A percentile compares a stretch with the other conserved stretches of the same genome.
phyloP scores from a whole-genome alignment of 2,329 filamentous ascomycete species.

The Diaporthe humulicola region DNA sequence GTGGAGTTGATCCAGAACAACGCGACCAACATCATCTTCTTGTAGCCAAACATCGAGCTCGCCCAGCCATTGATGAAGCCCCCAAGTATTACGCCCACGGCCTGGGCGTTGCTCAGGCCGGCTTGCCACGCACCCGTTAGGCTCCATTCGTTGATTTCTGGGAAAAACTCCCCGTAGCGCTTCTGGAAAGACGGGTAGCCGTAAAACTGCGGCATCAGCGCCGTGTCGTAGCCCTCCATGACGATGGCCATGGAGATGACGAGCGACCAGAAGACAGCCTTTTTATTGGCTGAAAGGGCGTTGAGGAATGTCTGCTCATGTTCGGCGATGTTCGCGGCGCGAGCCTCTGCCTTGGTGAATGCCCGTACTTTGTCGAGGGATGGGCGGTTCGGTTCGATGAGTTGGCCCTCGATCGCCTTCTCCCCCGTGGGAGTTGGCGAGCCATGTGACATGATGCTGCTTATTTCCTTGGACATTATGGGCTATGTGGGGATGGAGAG shows the following conservation, averaged over 20 bases:
- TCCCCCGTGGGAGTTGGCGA: neutral
- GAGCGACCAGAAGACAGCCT: conserved; percentile 40
- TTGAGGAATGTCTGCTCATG: conserved; percentile 31
- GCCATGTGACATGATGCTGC: conserved; percentile 10
- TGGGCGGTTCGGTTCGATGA: conserved; percentile 5
- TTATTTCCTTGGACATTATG: conserved; percentile 23
- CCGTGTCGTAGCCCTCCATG: conserved; percentile 49
- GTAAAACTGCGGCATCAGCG: conserved; percentile 51
- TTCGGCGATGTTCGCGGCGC: conserved; percentile 30
- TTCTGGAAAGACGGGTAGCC: conserved; percentile 47
- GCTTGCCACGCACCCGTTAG: conserved; percentile 58
- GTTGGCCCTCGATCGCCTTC: conserved; percentile 3
- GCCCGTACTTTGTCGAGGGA: conserved; percentile 27
- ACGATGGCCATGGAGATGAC: conserved; percentile 40
- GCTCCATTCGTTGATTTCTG: conserved; percentile 40
- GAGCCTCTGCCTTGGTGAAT: conserved; percentile 28
- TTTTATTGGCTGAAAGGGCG: neutral
- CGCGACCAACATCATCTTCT: conserved; percentile 51
- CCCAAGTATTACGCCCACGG: conserved; percentile 57
- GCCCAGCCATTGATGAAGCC: conserved; percentile 55
- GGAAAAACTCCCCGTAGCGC: conserved; percentile 49
- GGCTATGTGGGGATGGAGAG: conserved; percentile 13
- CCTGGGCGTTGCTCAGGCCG: conserved; percentile 35
- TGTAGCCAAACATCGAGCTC: conserved; percentile 51
- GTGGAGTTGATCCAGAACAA: conserved; percentile 47